A percentile compares a stretch with the other conserved stretches of the same genome.
Conservation (phyloP, 306 rosid species). For the Coriaria nepalensis region DNA sequence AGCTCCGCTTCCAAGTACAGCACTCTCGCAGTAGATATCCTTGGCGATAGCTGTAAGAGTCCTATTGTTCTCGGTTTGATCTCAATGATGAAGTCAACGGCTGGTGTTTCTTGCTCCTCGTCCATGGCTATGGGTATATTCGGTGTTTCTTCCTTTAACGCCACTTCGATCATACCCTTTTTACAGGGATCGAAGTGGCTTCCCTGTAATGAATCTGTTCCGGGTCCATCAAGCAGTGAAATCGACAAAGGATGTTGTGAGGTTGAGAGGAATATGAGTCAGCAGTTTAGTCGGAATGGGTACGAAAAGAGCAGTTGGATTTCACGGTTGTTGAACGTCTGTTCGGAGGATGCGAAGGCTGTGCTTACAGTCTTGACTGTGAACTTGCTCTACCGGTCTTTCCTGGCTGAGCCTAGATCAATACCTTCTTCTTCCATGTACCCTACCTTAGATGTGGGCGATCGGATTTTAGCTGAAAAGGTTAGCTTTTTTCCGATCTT, state of each 20-base stretch:
- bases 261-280: background rate
- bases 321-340: slow-evolving; percentile 36
- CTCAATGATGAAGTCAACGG: slow-evolving; percentile 72
- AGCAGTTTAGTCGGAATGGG: slow-evolving; percentile 11
- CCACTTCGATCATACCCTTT: slow-evolving; percentile 48
- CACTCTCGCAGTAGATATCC: slow-evolving; percentile 46
- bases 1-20: slow-evolving; percentile 24
- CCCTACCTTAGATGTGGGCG: slow-evolving; percentile 87
- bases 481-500: slow-evolving; percentile 18
- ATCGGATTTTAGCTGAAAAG: slow-evolving; percentile 90
- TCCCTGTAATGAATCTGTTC: slow-evolving; percentile 48
- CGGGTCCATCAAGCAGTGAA: slow-evolving; percentile 22
- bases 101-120: slow-evolving; percentile 30
- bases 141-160: slow-evolving; percentile 51
- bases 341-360: slow-evolving; percentile 78
- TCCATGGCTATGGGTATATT: slow-evolving; percentile 28
- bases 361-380: slow-evolving; percentile 67
- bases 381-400: slow-evolving; percentile 52
- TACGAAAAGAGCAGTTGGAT: slow-evolving; percentile 48
- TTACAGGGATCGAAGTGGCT: slow-evolving; percentile 68
- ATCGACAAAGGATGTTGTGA: slow-evolving; percentile 38
- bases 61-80: slow-evolving; percentile 56
- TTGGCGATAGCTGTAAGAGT: slow-evolving; percentile 33
- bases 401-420: slow-evolving; percentile 82
- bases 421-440: slow-evolving; percentile 87